A percentile compares a stretch with the other conserved stretches of the same genome.
Evolutionary conservation across 2,329 filamentous ascomycete genomes (phyloP).

Genomic region (Aureobasidium pullulans): DNA sequence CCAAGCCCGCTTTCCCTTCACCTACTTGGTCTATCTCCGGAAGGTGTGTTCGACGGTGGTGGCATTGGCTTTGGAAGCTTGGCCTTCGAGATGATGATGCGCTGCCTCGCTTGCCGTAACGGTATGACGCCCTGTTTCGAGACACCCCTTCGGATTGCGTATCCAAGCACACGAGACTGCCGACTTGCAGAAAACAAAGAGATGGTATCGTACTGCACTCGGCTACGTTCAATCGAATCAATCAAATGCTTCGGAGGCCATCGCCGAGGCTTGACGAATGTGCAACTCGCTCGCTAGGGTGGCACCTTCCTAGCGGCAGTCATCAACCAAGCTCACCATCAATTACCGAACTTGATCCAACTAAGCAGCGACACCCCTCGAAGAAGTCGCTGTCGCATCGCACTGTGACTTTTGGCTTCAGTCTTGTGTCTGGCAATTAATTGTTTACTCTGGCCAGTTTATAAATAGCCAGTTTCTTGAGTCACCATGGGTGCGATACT

Average conservation of each 20-base stretch:
- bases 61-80: background rate
- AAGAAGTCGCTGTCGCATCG: background rate
- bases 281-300: background rate
- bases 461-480: background rate
- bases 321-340: background rate
- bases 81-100: background rate
- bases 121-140: slow-evolving; percentile 2
- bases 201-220: background rate
- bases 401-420: background rate
- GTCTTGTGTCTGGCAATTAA: background rate
- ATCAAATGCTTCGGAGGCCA: background rate
- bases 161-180: background rate
- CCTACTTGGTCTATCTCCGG: slow-evolving; percentile 5
- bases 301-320: background rate
- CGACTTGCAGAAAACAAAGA: background rate
- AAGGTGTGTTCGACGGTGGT: background rate
- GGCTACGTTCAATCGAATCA: background rate
- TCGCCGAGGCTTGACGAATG: background rate
- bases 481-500: background rate
- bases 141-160: background rate
- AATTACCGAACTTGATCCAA: background rate
- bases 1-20: background rate
- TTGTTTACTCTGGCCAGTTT: background rate
- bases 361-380: too few species aligned
- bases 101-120: background rate